phyloP scores from a whole-genome alignment of 441 rosid genomes.

The Omphalea diandra region DNA sequence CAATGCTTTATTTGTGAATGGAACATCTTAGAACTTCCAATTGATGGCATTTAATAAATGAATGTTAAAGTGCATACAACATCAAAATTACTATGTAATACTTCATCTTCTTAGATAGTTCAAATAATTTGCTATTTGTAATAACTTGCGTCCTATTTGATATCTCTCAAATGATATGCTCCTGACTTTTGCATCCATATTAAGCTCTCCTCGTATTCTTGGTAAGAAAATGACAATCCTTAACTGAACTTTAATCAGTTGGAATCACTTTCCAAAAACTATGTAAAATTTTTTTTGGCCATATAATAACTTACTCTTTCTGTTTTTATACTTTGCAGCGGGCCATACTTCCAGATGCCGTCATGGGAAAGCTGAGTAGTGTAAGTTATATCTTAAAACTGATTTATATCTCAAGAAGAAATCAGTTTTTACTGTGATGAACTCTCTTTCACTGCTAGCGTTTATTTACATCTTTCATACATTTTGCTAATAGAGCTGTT shows the following conservation, averaged over 20 bases:
- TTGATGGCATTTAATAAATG: not conserved
- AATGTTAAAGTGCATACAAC: not conserved
- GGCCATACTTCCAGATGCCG: slow-evolving; percentile 58
- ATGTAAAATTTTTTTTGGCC: slow-evolving; percentile 1
- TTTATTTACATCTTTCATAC: not conserved
- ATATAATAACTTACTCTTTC: slow-evolving; percentile 3
- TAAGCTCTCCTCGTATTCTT: not conserved
- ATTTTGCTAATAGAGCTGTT: not conserved
- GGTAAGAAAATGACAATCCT: not conserved
- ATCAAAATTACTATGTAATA: not conserved
- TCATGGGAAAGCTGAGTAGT: slow-evolving; percentile 54
- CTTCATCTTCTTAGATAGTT: not conserved
- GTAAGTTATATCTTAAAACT: slow-evolving; percentile 44
- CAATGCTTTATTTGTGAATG: not conserved
- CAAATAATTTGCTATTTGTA: not conserved
- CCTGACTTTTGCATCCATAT: not conserved
- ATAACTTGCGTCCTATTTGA: not conserved
- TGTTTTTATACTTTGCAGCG: slow-evolving; percentile 46
- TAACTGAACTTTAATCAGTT: not conserved
- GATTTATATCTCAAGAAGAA: not conserved
- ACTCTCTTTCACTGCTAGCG: not conserved
- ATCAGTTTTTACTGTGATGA: not conserved
- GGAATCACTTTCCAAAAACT: too few relatives aligned
- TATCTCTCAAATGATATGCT: not conserved
- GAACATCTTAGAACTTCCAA: not conserved